Conservation (phyloP, 345 rosid species). For the Cardamine occulta region DNA sequence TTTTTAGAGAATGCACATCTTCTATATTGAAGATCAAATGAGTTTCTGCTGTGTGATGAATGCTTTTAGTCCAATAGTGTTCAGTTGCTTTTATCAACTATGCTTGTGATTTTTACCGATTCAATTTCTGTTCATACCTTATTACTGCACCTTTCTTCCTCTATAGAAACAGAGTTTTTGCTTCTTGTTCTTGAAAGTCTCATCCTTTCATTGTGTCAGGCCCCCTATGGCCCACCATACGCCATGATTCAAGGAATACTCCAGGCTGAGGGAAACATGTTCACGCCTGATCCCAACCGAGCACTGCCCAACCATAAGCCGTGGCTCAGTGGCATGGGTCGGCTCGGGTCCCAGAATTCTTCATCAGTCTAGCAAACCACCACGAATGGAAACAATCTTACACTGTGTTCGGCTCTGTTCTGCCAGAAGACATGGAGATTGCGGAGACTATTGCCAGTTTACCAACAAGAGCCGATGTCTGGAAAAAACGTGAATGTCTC, state of each 20-base stretch:
- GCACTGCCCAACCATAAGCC: slow-evolving; percentile 66
- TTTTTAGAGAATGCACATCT: slow-evolving; percentile 4
- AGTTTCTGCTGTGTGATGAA: not conserved
- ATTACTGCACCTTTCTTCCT: not conserved
- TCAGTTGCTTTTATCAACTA: not conserved
- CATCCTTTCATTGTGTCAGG: slow-evolving; percentile 46
- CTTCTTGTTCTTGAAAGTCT: slow-evolving; percentile 8
- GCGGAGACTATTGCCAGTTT: slow-evolving; percentile 71
- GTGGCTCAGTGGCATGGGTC: slow-evolving; percentile 94
- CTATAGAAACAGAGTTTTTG: slow-evolving; percentile 10
- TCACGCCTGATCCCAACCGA: slow-evolving; percentile 64
- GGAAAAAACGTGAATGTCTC: slow-evolving; percentile 80
- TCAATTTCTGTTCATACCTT: slow-evolving; percentile 13
- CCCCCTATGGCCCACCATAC: slow-evolving; percentile 89
- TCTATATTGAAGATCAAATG: not conserved
- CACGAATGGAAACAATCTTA: slow-evolving; percentile 76
- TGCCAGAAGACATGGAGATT: slow-evolving; percentile 78
- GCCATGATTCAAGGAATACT: slow-evolving; percentile 90
- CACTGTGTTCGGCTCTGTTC: slow-evolving; percentile 78
- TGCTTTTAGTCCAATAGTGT: not conserved
- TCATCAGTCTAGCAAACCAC: slow-evolving; percentile 85
- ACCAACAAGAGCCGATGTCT: slow-evolving; percentile 74
- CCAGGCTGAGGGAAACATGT: slow-evolving; percentile 74
- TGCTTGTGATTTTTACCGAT: not conserved
- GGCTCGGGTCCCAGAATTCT: slow-evolving; percentile 93